These are phyloP conservation scores for Acanthamoeba castellanii DNA, from an alignment of 208 protist species.

Conservation along the genomic window DNA sequence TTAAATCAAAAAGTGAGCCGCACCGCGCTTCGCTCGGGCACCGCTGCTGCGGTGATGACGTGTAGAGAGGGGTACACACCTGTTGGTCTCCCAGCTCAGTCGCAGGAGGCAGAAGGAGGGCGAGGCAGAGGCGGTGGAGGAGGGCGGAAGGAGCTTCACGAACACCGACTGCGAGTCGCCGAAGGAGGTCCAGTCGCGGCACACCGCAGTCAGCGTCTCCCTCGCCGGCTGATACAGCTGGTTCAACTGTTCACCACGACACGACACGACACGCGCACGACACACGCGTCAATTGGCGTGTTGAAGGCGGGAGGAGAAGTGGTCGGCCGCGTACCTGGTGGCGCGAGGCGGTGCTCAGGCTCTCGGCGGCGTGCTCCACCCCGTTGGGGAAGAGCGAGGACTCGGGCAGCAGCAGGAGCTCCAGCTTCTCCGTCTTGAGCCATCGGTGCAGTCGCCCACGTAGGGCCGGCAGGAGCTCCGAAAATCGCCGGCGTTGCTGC, in stretches of 20 bases:
- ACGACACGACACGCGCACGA: not conserved
- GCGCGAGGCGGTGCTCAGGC: conserved; percentile 7
- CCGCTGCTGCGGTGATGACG: no score
- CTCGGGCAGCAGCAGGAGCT: conserved; percentile 55
- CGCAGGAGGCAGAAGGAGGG: conserved; percentile 69
- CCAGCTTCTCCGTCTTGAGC: conserved; percentile 72
- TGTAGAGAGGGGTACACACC: not conserved
- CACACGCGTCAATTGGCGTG: not conserved
- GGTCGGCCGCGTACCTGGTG: not conserved
- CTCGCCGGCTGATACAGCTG: conserved; percentile 20
- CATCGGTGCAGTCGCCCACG: conserved; percentile 56
- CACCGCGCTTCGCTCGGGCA: not conserved
- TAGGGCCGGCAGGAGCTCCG: conserved; percentile 55
- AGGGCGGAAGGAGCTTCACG: conserved; percentile 53
- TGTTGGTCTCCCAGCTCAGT: conserved; percentile 69
- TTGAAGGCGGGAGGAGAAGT: not conserved
- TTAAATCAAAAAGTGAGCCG: not conserved
- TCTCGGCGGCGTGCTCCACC: not conserved
- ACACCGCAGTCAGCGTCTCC: conserved; percentile 29
- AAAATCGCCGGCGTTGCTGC: conserved; percentile 31
- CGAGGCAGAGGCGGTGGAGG: not conserved
- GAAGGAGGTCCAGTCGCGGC: conserved; percentile 60
- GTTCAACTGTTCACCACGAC: not conserved
- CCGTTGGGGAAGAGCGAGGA: conserved; percentile 35
- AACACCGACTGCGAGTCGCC: conserved; percentile 49